Conservation (phyloP, 2,329 filamentous ascomycete species). For the Calonectria hongkongensis region DNA sequence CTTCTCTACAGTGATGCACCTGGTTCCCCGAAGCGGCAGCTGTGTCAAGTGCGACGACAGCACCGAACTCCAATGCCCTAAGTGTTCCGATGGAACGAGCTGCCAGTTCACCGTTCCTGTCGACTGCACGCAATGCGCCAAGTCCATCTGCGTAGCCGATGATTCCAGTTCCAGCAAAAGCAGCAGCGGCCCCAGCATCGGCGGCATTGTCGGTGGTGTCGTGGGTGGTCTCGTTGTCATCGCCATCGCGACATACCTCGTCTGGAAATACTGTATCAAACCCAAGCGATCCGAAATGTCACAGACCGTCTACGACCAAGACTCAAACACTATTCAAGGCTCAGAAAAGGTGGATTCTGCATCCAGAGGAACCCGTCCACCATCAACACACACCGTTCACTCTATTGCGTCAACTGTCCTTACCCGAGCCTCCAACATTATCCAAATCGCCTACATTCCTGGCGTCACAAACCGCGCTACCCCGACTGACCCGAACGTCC, state of each 20-base stretch:
- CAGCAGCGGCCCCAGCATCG: slow-evolving; percentile 78
- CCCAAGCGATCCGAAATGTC: slow-evolving; percentile 79
- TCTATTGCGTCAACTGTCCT: slow-evolving; percentile 97
- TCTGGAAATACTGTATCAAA: slow-evolving; percentile 93
- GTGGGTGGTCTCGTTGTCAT: slow-evolving; percentile 88
- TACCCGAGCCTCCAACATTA: slow-evolving; percentile 97
- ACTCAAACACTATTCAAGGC: slow-evolving; percentile 66
- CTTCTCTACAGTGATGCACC: slow-evolving; percentile 53
- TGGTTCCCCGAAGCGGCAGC: slow-evolving; percentile 63
- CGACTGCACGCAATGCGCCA: slow-evolving; percentile 68
- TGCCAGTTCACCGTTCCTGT: slow-evolving; percentile 68
- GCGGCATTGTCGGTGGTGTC: slow-evolving; percentile 93
- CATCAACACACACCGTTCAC: slow-evolving; percentile 89
- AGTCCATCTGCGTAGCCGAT: slow-evolving; percentile 66
- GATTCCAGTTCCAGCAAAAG: slow-evolving; percentile 43
- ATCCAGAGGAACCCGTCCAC: slow-evolving; percentile 71
- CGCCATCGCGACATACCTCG: slow-evolving; percentile 83
- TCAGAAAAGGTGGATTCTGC: slow-evolving; percentile 68
- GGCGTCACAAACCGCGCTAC: slow-evolving; percentile 95
- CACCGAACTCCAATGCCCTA: slow-evolving; percentile 66
- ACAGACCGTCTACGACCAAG: slow-evolving; percentile 74
- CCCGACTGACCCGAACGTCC: slow-evolving; percentile 85
- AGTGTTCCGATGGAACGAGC: slow-evolving; percentile 63
- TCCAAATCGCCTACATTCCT: slow-evolving; percentile 99
- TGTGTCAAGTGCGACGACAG: slow-evolving; percentile 69